Percentiles rank a stretch among this genome's conserved stretches.
Evolutionary conservation across 176 grass and related monocot genomes (phyloP).

Genomic region (Canna indica): DNA sequence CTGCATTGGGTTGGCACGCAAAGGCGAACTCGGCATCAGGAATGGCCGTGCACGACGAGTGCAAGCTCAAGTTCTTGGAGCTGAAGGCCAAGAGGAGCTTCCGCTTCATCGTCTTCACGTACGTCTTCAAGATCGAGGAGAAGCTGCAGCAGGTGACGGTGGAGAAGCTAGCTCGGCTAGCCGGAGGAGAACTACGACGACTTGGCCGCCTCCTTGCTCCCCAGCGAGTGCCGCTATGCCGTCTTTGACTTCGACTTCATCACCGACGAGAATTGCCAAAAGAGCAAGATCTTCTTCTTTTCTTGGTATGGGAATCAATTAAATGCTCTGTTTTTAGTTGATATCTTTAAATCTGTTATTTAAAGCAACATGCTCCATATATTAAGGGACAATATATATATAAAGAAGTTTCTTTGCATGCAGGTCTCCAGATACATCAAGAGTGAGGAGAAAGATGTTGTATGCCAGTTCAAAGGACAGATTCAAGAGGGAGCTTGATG

Average conservation of each 20-base stretch:
- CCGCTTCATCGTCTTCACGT: neutral
- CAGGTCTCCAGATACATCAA: neutral
- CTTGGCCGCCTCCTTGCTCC: neutral
- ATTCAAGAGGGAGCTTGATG: constrained; percentile 9
- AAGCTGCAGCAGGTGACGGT: constrained; percentile 3
- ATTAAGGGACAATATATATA: no score
- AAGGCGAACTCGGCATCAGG: neutral
- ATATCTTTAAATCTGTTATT: no score
- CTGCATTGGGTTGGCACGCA: no score
- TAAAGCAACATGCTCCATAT: no score
- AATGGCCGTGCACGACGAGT: constrained; percentile 4
- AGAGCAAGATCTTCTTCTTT: constrained; percentile 4
- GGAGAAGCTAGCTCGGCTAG: neutral
- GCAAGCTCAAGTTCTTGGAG: constrained; percentile 11
- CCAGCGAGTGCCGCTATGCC: neutral
- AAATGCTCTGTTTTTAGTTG: no score
- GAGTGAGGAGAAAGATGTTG: constrained; percentile 1
- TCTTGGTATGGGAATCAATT: neutral
- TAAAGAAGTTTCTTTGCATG: no score
- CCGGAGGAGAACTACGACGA: neutral
- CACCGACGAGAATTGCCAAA: constrained; percentile 3
- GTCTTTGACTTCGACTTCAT: no score
- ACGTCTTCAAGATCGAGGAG: constrained; percentile 5
- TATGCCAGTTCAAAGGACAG: constrained; percentile 6
- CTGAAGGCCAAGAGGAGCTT: constrained; percentile 7